A percentile compares a stretch with the other conserved stretches of the same genome.
These are phyloP conservation scores for Litsea cubeba DNA, from an alignment of 164 flowering plant genomes.

Conservation along the genomic window DNA sequence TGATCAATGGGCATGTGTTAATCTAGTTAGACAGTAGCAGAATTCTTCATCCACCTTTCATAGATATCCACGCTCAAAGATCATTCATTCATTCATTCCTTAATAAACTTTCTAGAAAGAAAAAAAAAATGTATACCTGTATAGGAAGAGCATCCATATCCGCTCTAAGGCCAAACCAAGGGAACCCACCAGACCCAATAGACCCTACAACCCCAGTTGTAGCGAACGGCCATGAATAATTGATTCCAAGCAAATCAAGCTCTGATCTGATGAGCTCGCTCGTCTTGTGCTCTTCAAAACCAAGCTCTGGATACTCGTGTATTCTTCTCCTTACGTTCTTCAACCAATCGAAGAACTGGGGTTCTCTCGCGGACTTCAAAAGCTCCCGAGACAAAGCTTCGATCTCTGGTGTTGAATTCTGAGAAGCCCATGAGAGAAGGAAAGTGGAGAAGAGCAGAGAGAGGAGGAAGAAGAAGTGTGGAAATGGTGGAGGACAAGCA, in stretches of 20 bases:
- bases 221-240: constrained; percentile 64
- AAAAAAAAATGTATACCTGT: constrained; percentile 29
- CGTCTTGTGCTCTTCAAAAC: constrained; percentile 58
- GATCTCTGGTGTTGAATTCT: constrained; percentile 1
- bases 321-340: constrained; percentile 47
- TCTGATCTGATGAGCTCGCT: constrained; percentile 53
- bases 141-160: constrained; percentile 94
- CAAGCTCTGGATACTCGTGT: constrained; percentile 69
- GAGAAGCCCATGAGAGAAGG: constrained; percentile 8
- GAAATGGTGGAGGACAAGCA: background rate
- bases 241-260: constrained; percentile 57
- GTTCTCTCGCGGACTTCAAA: constrained; percentile 41
- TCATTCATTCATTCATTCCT: background rate
- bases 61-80: background rate
- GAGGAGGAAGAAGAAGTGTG: background rate
- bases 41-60: background rate
- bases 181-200: constrained; percentile 54
- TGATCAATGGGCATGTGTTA: background rate
- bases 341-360: constrained; percentile 57
- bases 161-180: constrained; percentile 58
- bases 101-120: too few relatives aligned
- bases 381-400: constrained; percentile 25
- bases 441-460: constrained; percentile 3
- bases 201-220: constrained; percentile 65
- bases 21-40: background rate